Evolutionary conservation across 2,329 filamentous ascomycete genomes (phyloP), one percentile per base, ranked within the genome.

Genomic region (Diplodia mutila): DNA sequence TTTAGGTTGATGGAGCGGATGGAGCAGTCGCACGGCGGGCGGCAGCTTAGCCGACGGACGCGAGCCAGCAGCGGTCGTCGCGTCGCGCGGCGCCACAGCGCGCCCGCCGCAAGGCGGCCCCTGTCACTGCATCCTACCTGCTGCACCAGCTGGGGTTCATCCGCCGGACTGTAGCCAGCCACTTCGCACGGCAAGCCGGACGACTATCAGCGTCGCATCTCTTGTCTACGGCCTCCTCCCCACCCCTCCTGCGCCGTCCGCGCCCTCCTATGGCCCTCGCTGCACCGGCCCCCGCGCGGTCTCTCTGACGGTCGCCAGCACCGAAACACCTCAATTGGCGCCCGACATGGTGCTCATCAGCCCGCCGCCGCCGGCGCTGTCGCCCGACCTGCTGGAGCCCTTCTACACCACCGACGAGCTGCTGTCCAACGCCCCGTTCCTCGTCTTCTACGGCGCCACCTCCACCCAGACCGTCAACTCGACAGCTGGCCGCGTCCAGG

Each of bases 401-500:
- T 98, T 96, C 85, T 91, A 96, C 81, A 89, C 93, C 73, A 90
- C 89, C 78, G 95, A 99, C 80, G 89, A 92, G 69, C 84, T 94
- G 71, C 89, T 96, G 67, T 90, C 90, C 79, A 87, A 94, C 81
- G 85, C 93, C 70, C 89, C 94, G 63, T 85, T 98, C 73, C 85
- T 98, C 72, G 86, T 97, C 79, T 97, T 98, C 85, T 92, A 97
- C 79, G 94, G 94, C 16, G 88, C 93, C 18, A 94, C 94, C 55
- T 93, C 94, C 34, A 96, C 93, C 52, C 90, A 92, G 74, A 96
- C 97, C 80, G 91, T 91, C 72, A 92, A 89, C 59, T 88, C 90
- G 75, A 96, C 93, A 80, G 94, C 91, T 81, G 97, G 94, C 70
- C 91, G 95, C 79, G 94, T 98, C 72, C 94, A 98, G 82, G 87